Evolutionary conservation across 495 filamentous ascomycete species (phyloP).

Genomic region (Neurospora sp.): DNA sequence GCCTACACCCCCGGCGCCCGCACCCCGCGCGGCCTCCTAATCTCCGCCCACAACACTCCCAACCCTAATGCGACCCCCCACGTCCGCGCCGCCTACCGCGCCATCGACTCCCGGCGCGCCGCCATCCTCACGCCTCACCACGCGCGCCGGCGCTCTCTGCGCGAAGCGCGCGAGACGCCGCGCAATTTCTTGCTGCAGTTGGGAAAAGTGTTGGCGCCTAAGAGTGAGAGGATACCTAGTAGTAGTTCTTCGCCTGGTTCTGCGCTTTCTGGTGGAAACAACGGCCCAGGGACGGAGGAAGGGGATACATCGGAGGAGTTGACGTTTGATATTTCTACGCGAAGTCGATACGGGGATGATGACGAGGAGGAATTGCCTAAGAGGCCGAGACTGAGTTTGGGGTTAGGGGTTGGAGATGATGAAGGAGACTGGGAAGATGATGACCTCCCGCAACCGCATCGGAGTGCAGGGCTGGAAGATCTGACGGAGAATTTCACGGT

Average conservation of each 20-base stretch:
- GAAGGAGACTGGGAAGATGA: slow-evolving; percentile 36
- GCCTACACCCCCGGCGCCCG: slow-evolving; percentile 10
- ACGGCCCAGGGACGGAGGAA: not conserved
- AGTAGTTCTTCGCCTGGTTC: not conserved
- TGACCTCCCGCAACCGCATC: slow-evolving; percentile 49
- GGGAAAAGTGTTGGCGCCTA: slow-evolving; percentile 54
- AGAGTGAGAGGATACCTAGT: slow-evolving; percentile 37
- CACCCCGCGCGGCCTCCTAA: slow-evolving; percentile 16
- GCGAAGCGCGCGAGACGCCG: slow-evolving; percentile 64
- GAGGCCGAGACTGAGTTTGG: slow-evolving; percentile 58
- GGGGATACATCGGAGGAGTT: not conserved
- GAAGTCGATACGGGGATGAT: slow-evolving; percentile 36
- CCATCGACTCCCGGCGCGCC: slow-evolving; percentile 51
- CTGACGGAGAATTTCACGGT: slow-evolving; percentile 50
- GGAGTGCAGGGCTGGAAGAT: slow-evolving; percentile 54
- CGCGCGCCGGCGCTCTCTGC: slow-evolving; percentile 54
- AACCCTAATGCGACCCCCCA: slow-evolving; percentile 47
- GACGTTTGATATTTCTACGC: not conserved
- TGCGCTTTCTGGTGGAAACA: not conserved
- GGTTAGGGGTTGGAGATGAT: slow-evolving; percentile 17
- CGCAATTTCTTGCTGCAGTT: slow-evolving; percentile 60
- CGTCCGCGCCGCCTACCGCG: slow-evolving; percentile 51
- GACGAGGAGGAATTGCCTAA: slow-evolving; percentile 52
- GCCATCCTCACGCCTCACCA: slow-evolving; percentile 50
- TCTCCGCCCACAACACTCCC: slow-evolving; percentile 24